Conservation (phyloP, 305 asterid genomes). For the Ruellia speciosa region DNA sequence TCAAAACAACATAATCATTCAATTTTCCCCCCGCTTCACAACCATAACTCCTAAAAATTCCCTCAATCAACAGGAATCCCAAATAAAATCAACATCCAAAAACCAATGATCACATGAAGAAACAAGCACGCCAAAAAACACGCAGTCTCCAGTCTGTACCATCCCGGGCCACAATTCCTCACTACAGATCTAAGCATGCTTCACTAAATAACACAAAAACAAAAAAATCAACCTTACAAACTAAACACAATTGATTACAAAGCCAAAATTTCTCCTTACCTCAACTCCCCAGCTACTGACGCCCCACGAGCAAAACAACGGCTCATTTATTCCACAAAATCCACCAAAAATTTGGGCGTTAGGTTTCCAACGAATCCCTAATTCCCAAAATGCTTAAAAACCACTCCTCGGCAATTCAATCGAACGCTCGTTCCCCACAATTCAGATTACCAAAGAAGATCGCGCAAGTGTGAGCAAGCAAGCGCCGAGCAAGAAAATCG, state of each 20-base stretch:
- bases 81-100: neutral
- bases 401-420: constrained; percentile 32
- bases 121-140: constrained; percentile 22
- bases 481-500: constrained; percentile 30
- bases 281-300: constrained; percentile 39
- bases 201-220: constrained; percentile 16
- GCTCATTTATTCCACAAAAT: constrained; percentile 32
- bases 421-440: constrained; percentile 24
- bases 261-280: constrained; percentile 19
- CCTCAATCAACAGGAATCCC: neutral
- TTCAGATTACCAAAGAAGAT: constrained; percentile 41
- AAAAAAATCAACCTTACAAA: neutral
- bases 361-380: constrained; percentile 31
- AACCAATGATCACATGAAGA: constrained; percentile 24
- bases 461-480: constrained; percentile 29
- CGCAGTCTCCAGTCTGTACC: constrained; percentile 14
- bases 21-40: constrained; percentile 15
- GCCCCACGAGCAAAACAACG: constrained; percentile 39
- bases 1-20: neutral
- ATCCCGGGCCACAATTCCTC: constrained; percentile 25
- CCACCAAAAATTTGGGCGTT: constrained; percentile 27
- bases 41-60: constrained; percentile 20
- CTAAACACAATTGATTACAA: neutral
- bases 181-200: constrained; percentile 55
- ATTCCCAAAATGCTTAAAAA: constrained; percentile 26